Base-by-base conservation (phyloP, 768 basidiomycete species). In the Tricholoma bakamatsutake region DNA sequence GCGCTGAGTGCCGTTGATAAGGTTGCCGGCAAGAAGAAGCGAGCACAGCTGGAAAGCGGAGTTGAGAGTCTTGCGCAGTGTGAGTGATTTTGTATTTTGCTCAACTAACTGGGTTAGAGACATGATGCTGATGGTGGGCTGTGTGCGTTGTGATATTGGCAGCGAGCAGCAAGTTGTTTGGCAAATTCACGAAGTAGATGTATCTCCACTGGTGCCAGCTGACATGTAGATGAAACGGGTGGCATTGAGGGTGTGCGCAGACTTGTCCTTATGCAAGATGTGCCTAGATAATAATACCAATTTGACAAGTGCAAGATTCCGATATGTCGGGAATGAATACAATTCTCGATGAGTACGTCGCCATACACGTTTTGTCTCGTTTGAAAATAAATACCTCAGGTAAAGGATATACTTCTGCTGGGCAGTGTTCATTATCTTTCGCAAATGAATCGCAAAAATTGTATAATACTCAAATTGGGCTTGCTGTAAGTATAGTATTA, bases 1-100 rank as follows among this genome's bases (percentile, higher is more conserved):
- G 83, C 82, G 40, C 61, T 76, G 60, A 74, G 66, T 57, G 73
- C 76, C n/a, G 73, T 87, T 17, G 83, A 84, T 64, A 79, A 74
- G 56, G 67, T 84, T 30, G 80, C 81, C 15, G 83, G 84, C 3
- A 73, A 71, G 60, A 76, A 76, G 53, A 77, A 76, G 42, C 68
- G 79, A 39, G 66, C 68, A 33, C 81, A 80, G 61, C 57, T 85
- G 40, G 81, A 83, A 59, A 73, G 69, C 43, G 68, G 63, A 51
- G 70, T 83, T 12, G 76, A 71, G 55, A 71, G 59, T 57, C 59
- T 85, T 43, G 74, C 81, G 24, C 76, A 81, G 46, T 75, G 84
- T 86, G 61, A 64, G 83, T 79, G 49, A 28, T 45, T 24, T 24
- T 21, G 47, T 49, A 51, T 31, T 55, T 55, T 52, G 31, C 51